These are phyloP conservation scores for Didymella pomorum DNA, from an alignment of 2,329 filamentous ascomycete species.

Conservation along the genomic window DNA sequence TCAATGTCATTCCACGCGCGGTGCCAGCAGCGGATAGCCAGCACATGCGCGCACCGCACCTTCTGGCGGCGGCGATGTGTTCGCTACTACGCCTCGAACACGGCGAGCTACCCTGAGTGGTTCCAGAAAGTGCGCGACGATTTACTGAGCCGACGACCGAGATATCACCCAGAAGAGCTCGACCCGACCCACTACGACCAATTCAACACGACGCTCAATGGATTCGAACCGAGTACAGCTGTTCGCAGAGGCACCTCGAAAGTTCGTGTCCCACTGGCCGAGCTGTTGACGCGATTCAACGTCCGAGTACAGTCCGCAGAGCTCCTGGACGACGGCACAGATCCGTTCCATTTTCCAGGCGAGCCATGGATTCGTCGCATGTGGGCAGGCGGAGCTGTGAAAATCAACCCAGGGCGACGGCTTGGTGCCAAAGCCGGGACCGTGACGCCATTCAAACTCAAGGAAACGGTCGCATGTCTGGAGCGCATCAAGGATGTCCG, in stretches of 20 bases:
- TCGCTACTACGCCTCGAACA: constrained; percentile 28
- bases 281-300: constrained; percentile 90
- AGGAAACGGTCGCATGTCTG: constrained; percentile 38
- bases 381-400: constrained; percentile 84
- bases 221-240: background rate
- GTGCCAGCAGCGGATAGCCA: constrained; percentile 25
- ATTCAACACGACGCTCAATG: constrained; percentile 59
- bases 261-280: constrained; percentile 54
- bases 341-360: constrained; percentile 78
- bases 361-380: constrained; percentile 76
- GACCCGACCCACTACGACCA: constrained; percentile 65
- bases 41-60: constrained; percentile 20
- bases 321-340: constrained; percentile 84
- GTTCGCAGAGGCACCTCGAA: constrained; percentile 8
- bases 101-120: constrained; percentile 28
- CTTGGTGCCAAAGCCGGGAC: constrained; percentile 7
- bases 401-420: constrained; percentile 53
- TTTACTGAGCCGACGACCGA: constrained; percentile 59
- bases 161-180: constrained; percentile 64
- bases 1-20: constrained; percentile 32
- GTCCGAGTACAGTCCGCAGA: constrained; percentile 67
- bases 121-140: constrained; percentile 39
- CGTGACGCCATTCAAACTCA: constrained; percentile 19
- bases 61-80: constrained; percentile 25
- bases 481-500: constrained; percentile 59